phyloP scores from a whole-genome alignment of 2,329 filamentous ascomycete species.

The Elsinoe ampelina region DNA sequence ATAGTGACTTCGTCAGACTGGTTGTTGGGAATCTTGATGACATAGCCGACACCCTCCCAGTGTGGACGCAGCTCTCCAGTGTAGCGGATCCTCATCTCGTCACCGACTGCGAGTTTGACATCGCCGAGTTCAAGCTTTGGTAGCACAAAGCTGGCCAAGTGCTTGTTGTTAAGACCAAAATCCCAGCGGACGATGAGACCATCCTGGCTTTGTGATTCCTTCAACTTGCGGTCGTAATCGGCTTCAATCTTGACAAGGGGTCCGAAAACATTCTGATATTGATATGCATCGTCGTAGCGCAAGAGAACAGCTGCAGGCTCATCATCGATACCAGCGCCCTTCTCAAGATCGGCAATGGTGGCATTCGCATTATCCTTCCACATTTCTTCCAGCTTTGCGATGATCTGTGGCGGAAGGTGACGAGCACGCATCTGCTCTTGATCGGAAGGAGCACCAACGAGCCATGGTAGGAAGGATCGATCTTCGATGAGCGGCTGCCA shows the following conservation, averaged over 20 bases:
- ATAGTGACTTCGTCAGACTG: slow-evolving; percentile 96
- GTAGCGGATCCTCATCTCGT: slow-evolving; percentile 97
- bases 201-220: slow-evolving; percentile 96
- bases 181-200: slow-evolving; percentile 92
- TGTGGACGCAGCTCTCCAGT: slow-evolving; percentile 83
- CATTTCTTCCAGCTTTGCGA: slow-evolving; percentile 92
- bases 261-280: slow-evolving; percentile 98
- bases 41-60: slow-evolving; percentile 97
- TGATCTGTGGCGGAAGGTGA: slow-evolving; percentile 87
- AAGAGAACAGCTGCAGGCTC: slow-evolving; percentile 87
- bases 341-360: slow-evolving; percentile 84
- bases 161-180: slow-evolving; percentile 92
- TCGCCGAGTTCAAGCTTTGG: slow-evolving; percentile 96
- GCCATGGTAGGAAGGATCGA: slow-evolving; percentile 87
- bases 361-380: slow-evolving; percentile 93
- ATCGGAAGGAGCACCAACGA: slow-evolving; percentile 80
- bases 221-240: slow-evolving; percentile 97
- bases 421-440: slow-evolving; percentile 92
- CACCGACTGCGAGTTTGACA: slow-evolving; percentile 93
- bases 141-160: slow-evolving; percentile 86
- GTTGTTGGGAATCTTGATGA: slow-evolving; percentile 99
- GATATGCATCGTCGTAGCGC: slow-evolving; percentile 93
- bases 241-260: slow-evolving; percentile 98
- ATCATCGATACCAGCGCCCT: slow-evolving; percentile 83
- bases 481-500: slow-evolving; percentile 98